Evolutionary conservation across 352 stramenopile genomes (phyloP).

Genomic region (Elongisporangium prolatum): DNA sequence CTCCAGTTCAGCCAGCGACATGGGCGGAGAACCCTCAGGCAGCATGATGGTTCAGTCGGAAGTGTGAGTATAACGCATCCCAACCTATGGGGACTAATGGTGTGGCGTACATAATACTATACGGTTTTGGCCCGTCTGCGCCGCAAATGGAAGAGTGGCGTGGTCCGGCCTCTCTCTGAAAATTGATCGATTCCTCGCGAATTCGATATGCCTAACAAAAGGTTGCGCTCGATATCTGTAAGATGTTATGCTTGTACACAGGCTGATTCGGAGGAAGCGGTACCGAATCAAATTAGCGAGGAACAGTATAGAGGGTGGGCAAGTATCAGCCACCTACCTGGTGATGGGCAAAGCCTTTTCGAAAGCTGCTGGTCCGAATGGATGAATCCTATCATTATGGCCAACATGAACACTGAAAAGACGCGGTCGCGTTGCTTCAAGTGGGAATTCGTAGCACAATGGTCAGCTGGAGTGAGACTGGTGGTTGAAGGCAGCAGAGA

Average conservation of each 20-base stretch:
- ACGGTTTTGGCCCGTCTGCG: background rate
- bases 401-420: background rate
- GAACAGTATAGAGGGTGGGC: background rate
- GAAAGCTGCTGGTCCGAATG: background rate
- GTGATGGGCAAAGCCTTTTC: background rate
- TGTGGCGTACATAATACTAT: background rate
- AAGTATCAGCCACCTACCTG: background rate
- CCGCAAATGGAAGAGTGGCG: background rate
- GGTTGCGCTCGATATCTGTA: background rate
- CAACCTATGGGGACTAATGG: background rate
- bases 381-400: background rate
- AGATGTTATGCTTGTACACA: background rate
- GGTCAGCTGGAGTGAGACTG: background rate
- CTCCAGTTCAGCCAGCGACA: conserved; percentile 1
- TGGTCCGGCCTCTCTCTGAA: background rate
- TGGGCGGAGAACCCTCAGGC: background rate
- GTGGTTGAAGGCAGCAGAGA: background rate
- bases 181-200: background rate
- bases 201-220: background rate
- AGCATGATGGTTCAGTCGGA: conserved; percentile 3
- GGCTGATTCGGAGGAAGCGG: background rate
- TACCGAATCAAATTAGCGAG: background rate
- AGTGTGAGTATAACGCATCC: background rate
- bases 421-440: background rate
- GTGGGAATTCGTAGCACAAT: background rate